A percentile compares a stretch with the other conserved stretches of the same genome.
phyloP scores from a whole-genome alignment of 768 basidiomycete species.

The Dacryopinax spathularia region DNA sequence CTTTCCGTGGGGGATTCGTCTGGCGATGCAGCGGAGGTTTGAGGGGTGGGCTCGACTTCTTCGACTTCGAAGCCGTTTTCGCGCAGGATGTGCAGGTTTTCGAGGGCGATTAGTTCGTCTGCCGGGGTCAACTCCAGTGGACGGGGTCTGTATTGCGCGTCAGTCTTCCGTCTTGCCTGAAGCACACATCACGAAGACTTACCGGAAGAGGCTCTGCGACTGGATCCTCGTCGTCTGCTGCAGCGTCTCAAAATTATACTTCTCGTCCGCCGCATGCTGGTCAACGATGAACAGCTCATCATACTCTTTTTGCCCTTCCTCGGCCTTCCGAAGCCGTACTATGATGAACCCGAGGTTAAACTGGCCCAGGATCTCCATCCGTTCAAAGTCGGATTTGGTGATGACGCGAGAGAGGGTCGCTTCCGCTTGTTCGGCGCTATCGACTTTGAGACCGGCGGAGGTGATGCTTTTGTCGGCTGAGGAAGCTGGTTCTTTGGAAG shows the following conservation, averaged over 20 bases:
- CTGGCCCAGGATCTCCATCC: slow-evolving; percentile 80
- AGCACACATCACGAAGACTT: slow-evolving; percentile 16
- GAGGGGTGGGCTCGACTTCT: slow-evolving; percentile 35
- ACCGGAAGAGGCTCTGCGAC: slow-evolving; percentile 75
- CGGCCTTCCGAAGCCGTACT: slow-evolving; percentile 40
- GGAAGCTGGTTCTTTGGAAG: background rate
- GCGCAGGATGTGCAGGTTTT: slow-evolving; percentile 69
- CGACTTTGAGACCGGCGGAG: slow-evolving; percentile 18
- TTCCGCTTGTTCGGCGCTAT: slow-evolving; percentile 40
- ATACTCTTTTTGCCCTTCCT: slow-evolving; percentile 19
- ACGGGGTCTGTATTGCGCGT: slow-evolving; percentile 41
- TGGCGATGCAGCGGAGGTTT: slow-evolving; percentile 23
- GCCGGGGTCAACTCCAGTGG: slow-evolving; percentile 71
- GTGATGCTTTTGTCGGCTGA: background rate
- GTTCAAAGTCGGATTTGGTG: slow-evolving; percentile 66
- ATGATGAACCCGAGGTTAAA: slow-evolving; percentile 96
- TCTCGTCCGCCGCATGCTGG: slow-evolving; percentile 95
- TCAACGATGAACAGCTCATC: slow-evolving; percentile 96
- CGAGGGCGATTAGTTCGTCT: slow-evolving; percentile 75
- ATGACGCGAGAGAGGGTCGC: slow-evolving; percentile 72
- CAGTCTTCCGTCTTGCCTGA: background rate
- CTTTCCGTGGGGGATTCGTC: slow-evolving; percentile 14
- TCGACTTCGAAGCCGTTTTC: slow-evolving; percentile 83
- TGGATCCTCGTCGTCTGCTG: slow-evolving; percentile 82
- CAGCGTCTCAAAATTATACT: slow-evolving; percentile 92